Evolutionary conservation across 257 asterid genomes (phyloP).

Genomic region (Nicotiana attenuata): DNA sequence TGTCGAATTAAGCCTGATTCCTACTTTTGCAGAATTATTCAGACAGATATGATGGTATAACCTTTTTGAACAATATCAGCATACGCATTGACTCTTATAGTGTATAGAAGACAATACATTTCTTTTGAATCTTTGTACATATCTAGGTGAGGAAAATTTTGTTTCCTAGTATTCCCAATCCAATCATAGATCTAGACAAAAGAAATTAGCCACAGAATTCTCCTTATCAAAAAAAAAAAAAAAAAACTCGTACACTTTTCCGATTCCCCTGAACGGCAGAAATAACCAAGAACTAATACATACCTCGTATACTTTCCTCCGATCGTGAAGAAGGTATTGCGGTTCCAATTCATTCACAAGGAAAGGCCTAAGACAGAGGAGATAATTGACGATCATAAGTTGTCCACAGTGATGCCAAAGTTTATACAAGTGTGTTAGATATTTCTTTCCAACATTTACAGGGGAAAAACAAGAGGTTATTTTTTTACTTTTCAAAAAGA

Average conservation of each 20-base stretch:
- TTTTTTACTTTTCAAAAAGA: background rate
- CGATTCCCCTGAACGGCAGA: background rate
- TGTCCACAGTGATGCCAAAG: background rate
- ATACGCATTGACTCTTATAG: background rate
- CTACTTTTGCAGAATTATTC: background rate
- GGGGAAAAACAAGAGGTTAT: background rate
- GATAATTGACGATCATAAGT: conserved; percentile 17
- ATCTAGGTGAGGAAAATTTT: background rate
- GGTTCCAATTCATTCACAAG: conserved; percentile 85
- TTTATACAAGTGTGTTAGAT: background rate
- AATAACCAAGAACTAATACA: conserved; percentile 18
- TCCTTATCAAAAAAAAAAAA: background rate
- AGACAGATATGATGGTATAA: background rate
- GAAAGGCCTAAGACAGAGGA: conserved; percentile 56
- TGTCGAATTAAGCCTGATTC: background rate
- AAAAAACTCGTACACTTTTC: background rate
- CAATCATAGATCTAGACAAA: no score
- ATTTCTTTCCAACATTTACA: background rate
- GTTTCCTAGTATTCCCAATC: no score
- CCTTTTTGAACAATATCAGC: background rate
- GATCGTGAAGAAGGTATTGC: conserved; percentile 92
- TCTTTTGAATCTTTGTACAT: background rate
- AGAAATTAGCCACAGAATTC: background rate
- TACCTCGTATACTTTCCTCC: conserved; percentile 92
- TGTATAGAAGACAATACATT: background rate